Conservation (phyloP, 2,329 filamentous ascomycete species). For the Paecilomyces niveus region DNA sequence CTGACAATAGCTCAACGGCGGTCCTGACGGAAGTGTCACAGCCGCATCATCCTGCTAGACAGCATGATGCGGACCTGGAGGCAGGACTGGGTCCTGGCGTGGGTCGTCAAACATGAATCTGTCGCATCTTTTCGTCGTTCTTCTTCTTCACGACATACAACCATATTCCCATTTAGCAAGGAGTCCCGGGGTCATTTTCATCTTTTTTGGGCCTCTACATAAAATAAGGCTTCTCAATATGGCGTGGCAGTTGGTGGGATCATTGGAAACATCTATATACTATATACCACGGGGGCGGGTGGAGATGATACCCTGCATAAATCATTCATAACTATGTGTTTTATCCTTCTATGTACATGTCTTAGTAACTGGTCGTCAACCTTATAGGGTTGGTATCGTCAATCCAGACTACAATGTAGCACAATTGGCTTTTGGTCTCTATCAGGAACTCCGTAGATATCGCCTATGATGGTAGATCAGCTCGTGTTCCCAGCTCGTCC, state of each 20-base stretch:
- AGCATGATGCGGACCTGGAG: constrained; percentile 3
- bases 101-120: not conserved
- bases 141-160: constrained; percentile 3
- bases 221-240: not conserved
- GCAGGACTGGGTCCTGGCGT: not conserved
- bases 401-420: not conserved
- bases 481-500: not conserved
- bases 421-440: not conserved
- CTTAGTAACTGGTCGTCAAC: not conserved
- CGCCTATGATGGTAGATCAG: not conserved
- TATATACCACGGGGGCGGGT: not conserved
- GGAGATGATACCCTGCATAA: not conserved
- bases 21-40: not conserved
- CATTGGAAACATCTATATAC: not conserved
- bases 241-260: not conserved
- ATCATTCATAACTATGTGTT: not conserved
- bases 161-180: constrained; percentile 1
- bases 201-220: not conserved
- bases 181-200: constrained; percentile 3
- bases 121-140: not conserved
- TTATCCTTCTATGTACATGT: not conserved
- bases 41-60: not conserved
- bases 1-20: not conserved
- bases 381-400: not conserved
- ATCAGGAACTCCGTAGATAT: not conserved